phyloP scores from a whole-genome alignment of 768 basidiomycete genomes.

The Boletus speciosus region DNA sequence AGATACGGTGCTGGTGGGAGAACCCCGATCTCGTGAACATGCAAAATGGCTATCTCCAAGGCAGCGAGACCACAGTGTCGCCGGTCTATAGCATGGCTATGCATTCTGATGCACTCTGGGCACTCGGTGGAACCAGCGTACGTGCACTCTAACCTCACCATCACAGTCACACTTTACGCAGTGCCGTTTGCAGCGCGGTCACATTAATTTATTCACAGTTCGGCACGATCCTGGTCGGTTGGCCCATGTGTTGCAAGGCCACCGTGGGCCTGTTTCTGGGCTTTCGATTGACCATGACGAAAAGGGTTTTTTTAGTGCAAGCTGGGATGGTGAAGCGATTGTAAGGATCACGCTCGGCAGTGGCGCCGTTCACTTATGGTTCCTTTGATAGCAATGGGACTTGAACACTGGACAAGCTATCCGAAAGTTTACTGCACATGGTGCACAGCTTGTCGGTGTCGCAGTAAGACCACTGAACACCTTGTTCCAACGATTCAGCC shows the following conservation, averaged over 20 bases:
- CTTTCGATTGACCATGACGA: slow-evolving; percentile 78
- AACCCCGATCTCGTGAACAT: slow-evolving; percentile 40
- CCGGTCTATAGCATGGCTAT: slow-evolving; percentile 90
- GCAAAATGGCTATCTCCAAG: slow-evolving; percentile 30
- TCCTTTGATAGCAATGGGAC: slow-evolving; percentile 84
- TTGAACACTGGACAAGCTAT: slow-evolving; percentile 82
- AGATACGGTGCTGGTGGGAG: slow-evolving; percentile 89
- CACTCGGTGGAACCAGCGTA: slow-evolving; percentile 84
- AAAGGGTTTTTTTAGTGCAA: slow-evolving; percentile 82
- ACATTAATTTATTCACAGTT: slow-evolving; percentile 89
- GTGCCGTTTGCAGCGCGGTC: slow-evolving; percentile 59
- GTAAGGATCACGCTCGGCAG: slow-evolving; percentile 44
- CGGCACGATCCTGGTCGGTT: slow-evolving; percentile 87
- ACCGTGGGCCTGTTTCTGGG: slow-evolving; percentile 82
- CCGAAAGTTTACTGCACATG: slow-evolving; percentile 76
- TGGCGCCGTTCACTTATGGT: slow-evolving; percentile 4
- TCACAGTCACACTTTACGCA: slow-evolving; percentile 18
- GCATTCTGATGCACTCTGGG: slow-evolving; percentile 93
- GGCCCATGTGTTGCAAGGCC: slow-evolving; percentile 61
- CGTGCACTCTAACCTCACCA: slow-evolving; percentile 27
- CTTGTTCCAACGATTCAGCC: slow-evolving; percentile 30
- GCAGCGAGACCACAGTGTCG: slow-evolving; percentile 51
- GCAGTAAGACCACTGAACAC: slow-evolving; percentile 65
- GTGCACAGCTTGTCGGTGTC: slow-evolving; percentile 79
- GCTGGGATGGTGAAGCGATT: slow-evolving; percentile 89